Evolutionary conservation across 345 rosid genomes (phyloP), one percentile per base, ranked within the genome.

Genomic region (Citrus cavaleriei): DNA sequence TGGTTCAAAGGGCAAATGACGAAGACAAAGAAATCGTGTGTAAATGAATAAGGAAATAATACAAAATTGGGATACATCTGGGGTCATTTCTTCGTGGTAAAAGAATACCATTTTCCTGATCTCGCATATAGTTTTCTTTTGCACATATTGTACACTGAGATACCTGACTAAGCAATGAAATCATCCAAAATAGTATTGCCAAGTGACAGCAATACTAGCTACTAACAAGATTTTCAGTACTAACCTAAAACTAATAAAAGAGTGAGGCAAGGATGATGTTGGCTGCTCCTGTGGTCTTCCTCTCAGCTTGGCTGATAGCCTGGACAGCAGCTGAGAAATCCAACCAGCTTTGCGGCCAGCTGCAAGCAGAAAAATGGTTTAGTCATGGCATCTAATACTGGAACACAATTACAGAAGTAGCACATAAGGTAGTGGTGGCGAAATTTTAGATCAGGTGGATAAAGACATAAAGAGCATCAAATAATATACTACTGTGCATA

Each of bases 161-260:
- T 24, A 35, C 54, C 76, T 12, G 35, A 27, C 72, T 10, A 18
- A 55, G 8, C 57, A 57, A 59, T 27, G n/a, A 30, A n/a, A 65
- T 81, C 80, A 86, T 40, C 77, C 72, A 42, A 68, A 86, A 80
- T 83, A 89, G 79, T 86, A 87, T 76, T 91, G 95, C 97, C 93
- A 96, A 40, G 80, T 86, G n/a, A 91, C 78, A 6, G 94, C 99
- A 68, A 89, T 74, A 51, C 81, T 87, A 60, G 88, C 97, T 40
- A 89, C 92, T 64, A 93, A 70, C 42, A 89, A 51, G 69, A 95
- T 78, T 82, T 88, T 93, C 10, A 90, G 46, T 62, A 89, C 7
- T 34, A 90, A 83, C 78, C 88, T 93, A 32, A 72, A 82, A 77
- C 76, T 88, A 18, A 88, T 72, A 19, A 84, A 70, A 10, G 90